phyloP scores from a whole-genome alignment of 495 filamentous ascomycete species.

The Daldinia vernicosa region DNA sequence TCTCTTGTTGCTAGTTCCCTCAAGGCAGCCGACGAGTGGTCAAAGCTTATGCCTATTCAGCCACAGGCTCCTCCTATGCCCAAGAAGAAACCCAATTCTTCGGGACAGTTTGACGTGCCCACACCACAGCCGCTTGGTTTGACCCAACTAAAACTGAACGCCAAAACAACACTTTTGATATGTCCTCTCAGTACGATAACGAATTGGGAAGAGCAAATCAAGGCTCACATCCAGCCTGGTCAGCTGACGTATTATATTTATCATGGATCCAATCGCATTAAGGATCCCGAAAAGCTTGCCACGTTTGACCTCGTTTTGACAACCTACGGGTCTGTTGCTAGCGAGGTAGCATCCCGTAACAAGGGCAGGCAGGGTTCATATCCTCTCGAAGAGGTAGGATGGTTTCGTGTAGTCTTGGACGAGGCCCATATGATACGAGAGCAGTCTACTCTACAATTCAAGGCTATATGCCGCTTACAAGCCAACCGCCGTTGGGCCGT shows the following conservation, averaged over 20 bases:
- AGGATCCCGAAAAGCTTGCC: slow-evolving; percentile 71
- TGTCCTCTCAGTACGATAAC: slow-evolving; percentile 86
- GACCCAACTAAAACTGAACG: slow-evolving; percentile 68
- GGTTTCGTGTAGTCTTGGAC: slow-evolving; percentile 96
- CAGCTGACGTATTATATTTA: slow-evolving; percentile 77
- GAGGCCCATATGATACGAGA: slow-evolving; percentile 96
- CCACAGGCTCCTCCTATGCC: slow-evolving; percentile 48
- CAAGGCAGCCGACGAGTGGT: slow-evolving; percentile 67
- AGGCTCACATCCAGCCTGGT: slow-evolving; percentile 73
- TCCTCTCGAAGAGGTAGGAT: slow-evolving; percentile 79
- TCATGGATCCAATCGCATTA: slow-evolving; percentile 78
- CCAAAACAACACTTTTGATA: slow-evolving; percentile 85
- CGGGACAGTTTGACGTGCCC: slow-evolving; percentile 50
- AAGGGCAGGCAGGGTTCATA: slow-evolving; percentile 66
- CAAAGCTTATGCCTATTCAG: slow-evolving; percentile 51
- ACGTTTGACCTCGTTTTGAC: slow-evolving; percentile 87
- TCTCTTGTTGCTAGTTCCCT: slow-evolving; percentile 74
- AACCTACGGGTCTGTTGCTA: slow-evolving; percentile 87
- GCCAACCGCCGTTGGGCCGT: slow-evolving; percentile 93
- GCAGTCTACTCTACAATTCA: slow-evolving; percentile 78
- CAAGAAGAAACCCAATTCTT: slow-evolving; percentile 45
- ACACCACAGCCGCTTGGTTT: slow-evolving; percentile 48
- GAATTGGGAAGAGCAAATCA: slow-evolving; percentile 93
- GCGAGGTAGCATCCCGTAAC: slow-evolving; percentile 71
- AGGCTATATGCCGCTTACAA: slow-evolving; percentile 82